Conservation (phyloP, 345 rosid genomes). For the Brassica rapa region DNA sequence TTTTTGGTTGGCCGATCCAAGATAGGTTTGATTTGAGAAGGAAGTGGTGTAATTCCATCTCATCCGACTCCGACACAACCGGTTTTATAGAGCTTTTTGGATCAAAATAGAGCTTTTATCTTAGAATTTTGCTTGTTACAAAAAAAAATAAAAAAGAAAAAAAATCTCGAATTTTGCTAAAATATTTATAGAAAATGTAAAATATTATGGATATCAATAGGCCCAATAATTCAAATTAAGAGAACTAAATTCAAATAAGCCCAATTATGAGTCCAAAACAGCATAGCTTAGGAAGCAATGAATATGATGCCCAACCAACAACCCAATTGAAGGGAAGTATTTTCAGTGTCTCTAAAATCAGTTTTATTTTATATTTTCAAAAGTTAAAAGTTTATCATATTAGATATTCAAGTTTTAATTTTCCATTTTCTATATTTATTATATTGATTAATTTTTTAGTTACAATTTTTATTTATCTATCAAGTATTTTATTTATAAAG, state of each 20-base stretch:
- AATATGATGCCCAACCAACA: neutral
- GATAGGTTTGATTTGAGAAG: neutral
- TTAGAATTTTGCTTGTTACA: neutral
- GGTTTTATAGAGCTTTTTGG: too few species aligned
- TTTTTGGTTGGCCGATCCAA: neutral
- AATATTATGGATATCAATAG: neutral
- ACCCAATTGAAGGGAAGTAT: neutral
- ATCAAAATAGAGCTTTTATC: too few species aligned
- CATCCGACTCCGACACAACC: neutral
- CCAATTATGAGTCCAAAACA: neutral
- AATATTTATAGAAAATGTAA: neutral
- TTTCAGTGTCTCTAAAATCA: neutral
- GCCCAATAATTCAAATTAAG: neutral
- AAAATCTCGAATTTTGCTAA: neutral
- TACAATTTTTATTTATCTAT: neutral
- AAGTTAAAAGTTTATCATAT: neutral
- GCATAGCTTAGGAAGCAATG: neutral
- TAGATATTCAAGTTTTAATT: neutral
- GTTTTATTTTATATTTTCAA: neutral
- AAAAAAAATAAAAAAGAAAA: too few species aligned
- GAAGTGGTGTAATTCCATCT: neutral
- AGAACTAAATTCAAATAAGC: neutral
- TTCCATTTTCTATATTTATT: neutral
- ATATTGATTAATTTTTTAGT: neutral
- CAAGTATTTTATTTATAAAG: neutral